Conservation (phyloP, 495 filamentous ascomycete species). For the Durotheca rogersii region DNA sequence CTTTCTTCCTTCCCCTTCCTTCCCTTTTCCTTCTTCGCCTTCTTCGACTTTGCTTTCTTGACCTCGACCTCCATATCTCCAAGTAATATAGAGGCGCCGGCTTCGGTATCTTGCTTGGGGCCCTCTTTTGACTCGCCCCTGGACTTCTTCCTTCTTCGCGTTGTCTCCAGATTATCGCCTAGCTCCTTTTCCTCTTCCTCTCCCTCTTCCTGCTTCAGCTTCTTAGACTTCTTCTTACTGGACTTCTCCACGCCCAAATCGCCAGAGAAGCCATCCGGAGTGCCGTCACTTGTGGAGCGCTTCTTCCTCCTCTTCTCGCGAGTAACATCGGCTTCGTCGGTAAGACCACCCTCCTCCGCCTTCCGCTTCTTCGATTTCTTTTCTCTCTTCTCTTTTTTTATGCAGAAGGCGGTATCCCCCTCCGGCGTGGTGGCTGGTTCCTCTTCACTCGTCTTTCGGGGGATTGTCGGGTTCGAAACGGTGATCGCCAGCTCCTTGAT, state of each 20-base stretch:
- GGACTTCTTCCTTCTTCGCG: slow-evolving; percentile 33
- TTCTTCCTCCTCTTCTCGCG: slow-evolving; percentile 44
- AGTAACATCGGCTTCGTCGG: slow-evolving; percentile 25
- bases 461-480: slow-evolving; percentile 11
- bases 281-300: slow-evolving; percentile 32
- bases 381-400: slow-evolving; percentile 30
- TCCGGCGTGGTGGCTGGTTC: background rate
- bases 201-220: slow-evolving; percentile 39
- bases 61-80: slow-evolving; percentile 21
- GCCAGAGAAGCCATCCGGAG: slow-evolving; percentile 2
- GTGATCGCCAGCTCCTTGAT: slow-evolving; percentile 37
- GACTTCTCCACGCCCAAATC: slow-evolving; percentile 34
- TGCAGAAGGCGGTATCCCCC: slow-evolving; percentile 1
- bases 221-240: slow-evolving; percentile 37
- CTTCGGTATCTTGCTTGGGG: slow-evolving; percentile 7
- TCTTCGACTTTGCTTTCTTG: slow-evolving; percentile 34
- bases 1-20: slow-evolving; percentile 48
- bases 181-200: slow-evolving; percentile 31
- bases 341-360: slow-evolving; percentile 34
- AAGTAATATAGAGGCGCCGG: background rate
- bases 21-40: slow-evolving; percentile 45
- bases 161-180: no score
- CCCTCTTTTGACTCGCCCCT: slow-evolving; percentile 20
- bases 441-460: slow-evolving; percentile 8
- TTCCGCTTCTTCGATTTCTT: slow-evolving; percentile 49